Base-by-base conservation (phyloP, 2,329 filamentous ascomycete genomes). In the Didymellaceae sp. region DNA sequence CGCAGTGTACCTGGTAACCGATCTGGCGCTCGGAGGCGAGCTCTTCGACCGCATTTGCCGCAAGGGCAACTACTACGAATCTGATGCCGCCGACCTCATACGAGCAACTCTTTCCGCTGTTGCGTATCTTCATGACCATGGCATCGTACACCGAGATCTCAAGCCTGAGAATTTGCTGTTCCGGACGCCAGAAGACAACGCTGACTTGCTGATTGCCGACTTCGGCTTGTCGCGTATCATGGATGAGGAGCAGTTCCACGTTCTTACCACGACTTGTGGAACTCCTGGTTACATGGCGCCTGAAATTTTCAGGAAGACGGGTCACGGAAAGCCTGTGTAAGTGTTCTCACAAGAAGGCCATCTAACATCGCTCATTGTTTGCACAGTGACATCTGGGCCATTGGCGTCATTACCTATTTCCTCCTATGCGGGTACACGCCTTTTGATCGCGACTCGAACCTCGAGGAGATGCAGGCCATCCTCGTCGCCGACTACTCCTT, bases 381-480 rank as follows among this genome's bases (percentile, higher is more conserved):
- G 32, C 11, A 52, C 58, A 86, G 84, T 44, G 94, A 99, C 73
- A 87, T 99, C 58, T 99, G 94, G 94, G 94, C 94, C 28, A 91
- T 97, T 57, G 94, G 94, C 37, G 94, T 99, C 33, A 99, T 99
- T 70, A 97, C 94, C 24, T 99, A 97, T 79, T 99, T 99, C 78
- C 80, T 99, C 22, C 86, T 99, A 41, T 97, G 94, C 75, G 94
- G 94, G 52, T 97, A 97, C 77, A 99, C 94, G 1, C 94, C 94
- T 10, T 99, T 99, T 73, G 94, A 99, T 76, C 89, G 94, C 47
- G 94, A 97, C 74, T 93, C 87, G 64, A 96, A 99, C 75, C 87
- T 97, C 68, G 94, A 99, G 78, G 94, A 99, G 78, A 97, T 99
- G 93, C 93, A 97, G 78, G 94, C 94, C 63, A 99, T 99, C 70